Evolutionary conservation across 305 asterid genomes (phyloP), one percentile per base, ranked within the genome.

Genomic region (Fraxinus sp.): DNA sequence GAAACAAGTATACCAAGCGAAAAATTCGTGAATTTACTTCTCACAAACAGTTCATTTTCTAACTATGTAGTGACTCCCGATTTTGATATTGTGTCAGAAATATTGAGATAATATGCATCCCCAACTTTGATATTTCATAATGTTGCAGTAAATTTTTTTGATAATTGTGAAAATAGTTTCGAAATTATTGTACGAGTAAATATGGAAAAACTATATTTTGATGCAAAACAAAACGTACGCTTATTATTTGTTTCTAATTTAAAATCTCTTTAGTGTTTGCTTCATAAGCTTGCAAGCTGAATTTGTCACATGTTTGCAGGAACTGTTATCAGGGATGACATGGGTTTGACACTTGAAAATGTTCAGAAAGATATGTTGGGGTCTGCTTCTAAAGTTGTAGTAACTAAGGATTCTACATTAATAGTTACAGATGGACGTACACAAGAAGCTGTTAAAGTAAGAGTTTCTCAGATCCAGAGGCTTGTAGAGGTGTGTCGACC

Each of bases 291-390:
- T 18, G 33, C 37, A 55, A 10, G 9, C 37, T 68, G 74, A 76
- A 78, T 32, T 52, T 30, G 37, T 83, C 49, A 2, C 75, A 33
- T 76, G 49, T 82, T 39, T 79, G n/a, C 79, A 94, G 97, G 94
- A 83, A 94, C 93, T 10, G 97, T 94, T 52, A 94, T 93, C 82
- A 87, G 97, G 78, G 97, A 94, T 64, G 97, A 92, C 8, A 89
- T 85, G 85, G 97, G 97, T 71, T 85, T 91, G 85, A 90, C 88
- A 7, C 93, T 94, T 24, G 94, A 91, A 78, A 89, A 90, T 55
- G 95, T 93, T 49, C 68, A 78, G 80, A 81, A 80, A 82, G 93
- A 85, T 83, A 86, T 92, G 88, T 80, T 94, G 86, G 98, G 97
- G 36, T 88, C 88, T 55, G 97, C 97, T 74, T 88, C 93, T 37